Conservation (phyloP, 352 stramenopile species). For the Phytopythium aichiense region DNA sequence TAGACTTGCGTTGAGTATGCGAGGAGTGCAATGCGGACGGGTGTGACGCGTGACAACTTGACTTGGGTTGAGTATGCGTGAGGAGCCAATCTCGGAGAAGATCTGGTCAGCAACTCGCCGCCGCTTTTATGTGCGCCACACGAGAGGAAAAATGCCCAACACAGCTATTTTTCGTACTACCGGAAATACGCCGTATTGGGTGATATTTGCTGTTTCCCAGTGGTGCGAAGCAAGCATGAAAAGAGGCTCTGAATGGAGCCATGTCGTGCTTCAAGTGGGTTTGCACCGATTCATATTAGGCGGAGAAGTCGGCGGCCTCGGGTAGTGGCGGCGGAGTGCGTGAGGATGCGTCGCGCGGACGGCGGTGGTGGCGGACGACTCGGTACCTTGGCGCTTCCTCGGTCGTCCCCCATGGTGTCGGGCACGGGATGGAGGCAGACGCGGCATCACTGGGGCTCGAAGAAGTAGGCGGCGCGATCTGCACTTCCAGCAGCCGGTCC, state of each 20-base stretch:
- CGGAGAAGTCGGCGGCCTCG: background rate
- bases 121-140: background rate
- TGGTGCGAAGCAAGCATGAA: no score
- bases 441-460: background rate
- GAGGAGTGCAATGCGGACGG: background rate
- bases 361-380: background rate
- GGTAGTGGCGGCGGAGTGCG: background rate
- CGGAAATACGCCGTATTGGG: background rate
- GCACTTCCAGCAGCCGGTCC: background rate
- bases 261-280: no score
- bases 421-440: background rate
- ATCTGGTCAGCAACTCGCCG: background rate
- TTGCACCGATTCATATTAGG: background rate
- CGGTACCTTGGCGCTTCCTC: background rate
- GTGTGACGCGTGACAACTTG: background rate
- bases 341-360: background rate
- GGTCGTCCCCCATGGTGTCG: background rate
- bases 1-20: constrained; percentile 1
- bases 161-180: background rate
- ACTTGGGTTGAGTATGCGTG: background rate
- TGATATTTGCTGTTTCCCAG: no score
- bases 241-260: no score
- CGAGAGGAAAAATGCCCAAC: background rate
- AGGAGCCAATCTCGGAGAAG: background rate
- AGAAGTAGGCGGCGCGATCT: background rate